Conservation (phyloP, 768 basidiomycete genomes). For the Sporobolomyces phaffii region DNA sequence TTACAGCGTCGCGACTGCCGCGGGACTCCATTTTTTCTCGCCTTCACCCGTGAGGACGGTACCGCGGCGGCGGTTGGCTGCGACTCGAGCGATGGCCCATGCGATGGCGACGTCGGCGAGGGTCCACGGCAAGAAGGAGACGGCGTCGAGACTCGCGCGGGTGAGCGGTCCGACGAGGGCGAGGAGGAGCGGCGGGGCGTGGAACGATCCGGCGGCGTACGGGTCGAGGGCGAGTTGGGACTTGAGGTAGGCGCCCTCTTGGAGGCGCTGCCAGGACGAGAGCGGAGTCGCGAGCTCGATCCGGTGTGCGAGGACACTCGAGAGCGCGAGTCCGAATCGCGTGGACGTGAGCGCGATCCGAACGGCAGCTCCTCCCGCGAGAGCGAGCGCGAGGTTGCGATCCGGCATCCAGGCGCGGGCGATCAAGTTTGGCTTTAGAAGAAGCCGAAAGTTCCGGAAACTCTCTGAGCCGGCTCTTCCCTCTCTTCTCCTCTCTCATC, state of each 20-base stretch:
- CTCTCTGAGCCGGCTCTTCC: neutral
- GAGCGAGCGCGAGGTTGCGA: neutral
- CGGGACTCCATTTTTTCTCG: constrained; percentile 51
- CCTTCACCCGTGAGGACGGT: constrained; percentile 38
- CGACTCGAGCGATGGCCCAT: constrained; percentile 55
- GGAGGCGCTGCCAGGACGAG: constrained; percentile 58
- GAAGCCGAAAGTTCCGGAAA: no score
- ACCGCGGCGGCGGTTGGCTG: constrained; percentile 63
- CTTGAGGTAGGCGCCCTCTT: constrained; percentile 80
- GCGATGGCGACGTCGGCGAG: constrained; percentile 63
- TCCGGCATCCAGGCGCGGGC: neutral
- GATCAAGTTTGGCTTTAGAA: no score
- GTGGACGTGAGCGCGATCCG: constrained; percentile 54
- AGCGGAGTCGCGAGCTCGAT: constrained; percentile 74
- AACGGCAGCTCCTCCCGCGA: neutral
- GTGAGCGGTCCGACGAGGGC: constrained; percentile 68
- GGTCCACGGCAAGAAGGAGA: constrained; percentile 63
- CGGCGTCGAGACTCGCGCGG: constrained; percentile 40
- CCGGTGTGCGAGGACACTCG: constrained; percentile 66
- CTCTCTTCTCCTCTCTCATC: neutral
- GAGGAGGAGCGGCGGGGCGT: constrained; percentile 61
- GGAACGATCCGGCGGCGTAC: constrained; percentile 6
- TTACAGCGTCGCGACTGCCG: constrained; percentile 63
- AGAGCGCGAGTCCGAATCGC: constrained; percentile 52
- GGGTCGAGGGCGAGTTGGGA: constrained; percentile 27